Evolutionary conservation across 495 filamentous ascomycete species (phyloP).

Genomic region (Podospora comata): DNA sequence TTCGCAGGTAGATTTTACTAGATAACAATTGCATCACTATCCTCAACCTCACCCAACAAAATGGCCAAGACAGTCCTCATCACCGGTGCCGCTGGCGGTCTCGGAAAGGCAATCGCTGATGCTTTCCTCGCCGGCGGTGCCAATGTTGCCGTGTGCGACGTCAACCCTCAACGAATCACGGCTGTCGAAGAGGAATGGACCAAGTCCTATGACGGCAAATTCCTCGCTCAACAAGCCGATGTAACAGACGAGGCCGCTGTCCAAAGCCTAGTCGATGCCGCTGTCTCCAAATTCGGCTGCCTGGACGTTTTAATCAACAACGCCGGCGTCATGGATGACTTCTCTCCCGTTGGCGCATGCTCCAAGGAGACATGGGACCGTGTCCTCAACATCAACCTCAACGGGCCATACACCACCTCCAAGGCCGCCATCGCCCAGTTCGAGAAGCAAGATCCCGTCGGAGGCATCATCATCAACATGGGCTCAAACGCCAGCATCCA

Average conservation of each 20-base stretch:
- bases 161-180: constrained; percentile 43
- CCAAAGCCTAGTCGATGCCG: constrained; percentile 32
- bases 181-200: constrained; percentile 30
- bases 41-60: not conserved
- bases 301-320: constrained; percentile 53
- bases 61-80: constrained; percentile 39
- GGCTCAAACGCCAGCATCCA: constrained; percentile 37
- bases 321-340: constrained; percentile 52
- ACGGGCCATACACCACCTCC: constrained; percentile 53
- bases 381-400: constrained; percentile 58
- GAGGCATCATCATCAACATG: constrained; percentile 50
- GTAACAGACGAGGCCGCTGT: constrained; percentile 40
- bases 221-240: constrained; percentile 34
- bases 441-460: constrained; percentile 33
- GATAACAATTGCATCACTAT: not conserved
- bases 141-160: constrained; percentile 46
- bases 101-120: constrained; percentile 41
- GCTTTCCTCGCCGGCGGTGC: constrained; percentile 41
- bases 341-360: constrained; percentile 52
- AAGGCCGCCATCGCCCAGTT: constrained; percentile 51
- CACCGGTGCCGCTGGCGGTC: constrained; percentile 44
- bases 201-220: constrained; percentile 25
- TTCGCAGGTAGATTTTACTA: not conserved
- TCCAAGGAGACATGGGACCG: constrained; percentile 54
- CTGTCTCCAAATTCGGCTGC: constrained; percentile 39